These are phyloP conservation scores for Arthrinium phaeospermum DNA, from an alignment of 2,329 filamentous ascomycete genomes.

Conservation along the genomic window DNA sequence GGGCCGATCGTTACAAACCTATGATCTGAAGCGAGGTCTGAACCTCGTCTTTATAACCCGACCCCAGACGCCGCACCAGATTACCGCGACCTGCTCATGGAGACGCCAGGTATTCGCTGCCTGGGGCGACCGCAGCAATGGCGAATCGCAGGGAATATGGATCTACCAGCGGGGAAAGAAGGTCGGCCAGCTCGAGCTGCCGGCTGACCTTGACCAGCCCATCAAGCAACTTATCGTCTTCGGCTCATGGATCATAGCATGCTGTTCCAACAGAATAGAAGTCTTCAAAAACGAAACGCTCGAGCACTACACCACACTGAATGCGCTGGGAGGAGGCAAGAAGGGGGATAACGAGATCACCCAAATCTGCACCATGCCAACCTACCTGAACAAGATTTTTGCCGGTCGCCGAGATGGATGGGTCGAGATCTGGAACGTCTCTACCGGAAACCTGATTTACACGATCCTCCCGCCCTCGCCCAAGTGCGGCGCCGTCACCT, in stretches of 20 bases:
- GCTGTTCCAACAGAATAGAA: slow-evolving; percentile 76
- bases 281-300: slow-evolving; percentile 85
- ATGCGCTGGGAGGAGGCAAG: slow-evolving; percentile 59
- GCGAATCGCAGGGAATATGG: slow-evolving; percentile 75
- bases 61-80: slow-evolving; percentile 83
- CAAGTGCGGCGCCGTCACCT: slow-evolving; percentile 81
- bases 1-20: slow-evolving; percentile 89
- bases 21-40: slow-evolving; percentile 88
- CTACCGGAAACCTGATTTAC: slow-evolving; percentile 88
- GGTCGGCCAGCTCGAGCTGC: slow-evolving; percentile 74
- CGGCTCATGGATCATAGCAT: slow-evolving; percentile 89
- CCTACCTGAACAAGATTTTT: slow-evolving; percentile 95
- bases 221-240: slow-evolving; percentile 82
- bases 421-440: slow-evolving; percentile 97
- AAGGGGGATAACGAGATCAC: slow-evolving; percentile 72
- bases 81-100: slow-evolving; percentile 88
- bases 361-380: slow-evolving; percentile 87
- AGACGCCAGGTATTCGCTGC: slow-evolving; percentile 88
- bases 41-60: slow-evolving; percentile 93
- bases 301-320: slow-evolving; percentile 90
- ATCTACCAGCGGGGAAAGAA: slow-evolving; percentile 91
- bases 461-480: slow-evolving; percentile 80
- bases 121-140: slow-evolving; percentile 70
- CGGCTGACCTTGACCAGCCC: slow-evolving; percentile 69
- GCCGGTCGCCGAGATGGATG: slow-evolving; percentile 85